A percentile compares a stretch with the other conserved stretches of the same genome.
Evolutionary conservation across 371 early-diverging fungal genomes (phyloP).

Genomic region (Mortierella sp.): DNA sequence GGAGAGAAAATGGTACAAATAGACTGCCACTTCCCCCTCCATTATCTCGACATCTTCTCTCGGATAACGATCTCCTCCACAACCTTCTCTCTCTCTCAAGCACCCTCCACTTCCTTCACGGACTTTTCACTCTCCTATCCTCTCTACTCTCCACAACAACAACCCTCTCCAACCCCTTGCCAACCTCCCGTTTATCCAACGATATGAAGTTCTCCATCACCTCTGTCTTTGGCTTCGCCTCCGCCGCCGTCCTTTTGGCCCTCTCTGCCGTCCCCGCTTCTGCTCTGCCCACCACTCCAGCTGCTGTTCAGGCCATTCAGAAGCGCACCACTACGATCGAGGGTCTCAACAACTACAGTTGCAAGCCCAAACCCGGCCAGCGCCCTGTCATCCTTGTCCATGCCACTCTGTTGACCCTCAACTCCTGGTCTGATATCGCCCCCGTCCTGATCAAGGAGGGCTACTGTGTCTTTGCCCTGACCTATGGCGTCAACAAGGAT

Average conservation of each 20-base stretch:
- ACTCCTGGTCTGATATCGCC: slow-evolving; percentile 38
- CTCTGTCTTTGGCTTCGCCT: slow-evolving; percentile 26
- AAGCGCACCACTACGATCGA: slow-evolving; percentile 21
- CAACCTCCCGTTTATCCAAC: background rate
- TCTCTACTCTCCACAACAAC: background rate
- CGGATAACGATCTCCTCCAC: slow-evolving; percentile 8
- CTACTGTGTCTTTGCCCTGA: slow-evolving; percentile 52
- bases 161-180: too few relatives aligned
- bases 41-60: slow-evolving; percentile 16
- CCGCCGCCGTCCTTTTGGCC: slow-evolving; percentile 19
- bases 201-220: slow-evolving; percentile 43
- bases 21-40: background rate
- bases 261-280: slow-evolving; percentile 24
- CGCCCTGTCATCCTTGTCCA: slow-evolving; percentile 44
- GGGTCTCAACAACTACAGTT: slow-evolving; percentile 42
- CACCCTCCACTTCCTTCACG: slow-evolving; percentile 32
- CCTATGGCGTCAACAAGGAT: slow-evolving; percentile 31
- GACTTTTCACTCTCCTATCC: background rate
- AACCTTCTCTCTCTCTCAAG: slow-evolving; percentile 8
- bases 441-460: slow-evolving; percentile 34
- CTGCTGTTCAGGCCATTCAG: background rate
- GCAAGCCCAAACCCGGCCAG: slow-evolving; percentile 31
- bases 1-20: slow-evolving; percentile 25
- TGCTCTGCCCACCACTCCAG: slow-evolving; percentile 16
- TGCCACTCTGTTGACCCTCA: slow-evolving; percentile 39